A percentile compares a stretch with the other conserved stretches of the same genome.
Evolutionary conservation across 192 early-diverging fungal species (phyloP).

Genomic region (Dispira simplex): DNA sequence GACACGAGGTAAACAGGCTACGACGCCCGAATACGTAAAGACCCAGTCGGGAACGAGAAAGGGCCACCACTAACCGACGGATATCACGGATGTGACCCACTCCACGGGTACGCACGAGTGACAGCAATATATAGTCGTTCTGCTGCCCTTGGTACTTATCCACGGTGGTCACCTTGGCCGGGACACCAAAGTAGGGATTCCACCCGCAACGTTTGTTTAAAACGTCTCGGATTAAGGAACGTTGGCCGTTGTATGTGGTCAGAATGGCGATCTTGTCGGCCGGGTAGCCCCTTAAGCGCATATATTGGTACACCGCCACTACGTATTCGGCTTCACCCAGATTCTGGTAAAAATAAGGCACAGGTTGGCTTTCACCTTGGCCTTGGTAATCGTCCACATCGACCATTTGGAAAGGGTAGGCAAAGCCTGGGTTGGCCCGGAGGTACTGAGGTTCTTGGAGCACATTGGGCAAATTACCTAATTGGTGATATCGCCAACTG

Average conservation of each 20-base stretch:
- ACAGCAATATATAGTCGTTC: conserved; percentile 85
- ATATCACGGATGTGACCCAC: conserved; percentile 91
- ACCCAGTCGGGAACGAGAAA: conserved; percentile 88
- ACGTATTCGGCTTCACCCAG: conserved; percentile 96
- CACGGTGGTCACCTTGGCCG: conserved; percentile 73
- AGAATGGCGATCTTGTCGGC: conserved; percentile 80
- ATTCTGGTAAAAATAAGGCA: conserved; percentile 85
- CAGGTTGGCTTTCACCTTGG: conserved; percentile 75
- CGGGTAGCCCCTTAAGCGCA: conserved; percentile 87
- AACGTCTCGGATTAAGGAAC: conserved; percentile 82
- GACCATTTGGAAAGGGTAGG: conserved; percentile 75
- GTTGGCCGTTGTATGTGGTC: conserved; percentile 97
- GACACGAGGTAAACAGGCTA: conserved; percentile 60
- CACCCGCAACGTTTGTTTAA: conserved; percentile 68
- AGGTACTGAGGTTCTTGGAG: conserved; percentile 32
- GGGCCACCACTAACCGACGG: conserved; percentile 79
- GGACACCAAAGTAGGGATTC: conserved; percentile 73
- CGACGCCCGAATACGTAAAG: conserved; percentile 80
- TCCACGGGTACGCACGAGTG: conserved; percentile 77
- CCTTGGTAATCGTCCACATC: conserved; percentile 64
- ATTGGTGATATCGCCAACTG: conserved; percentile 60
- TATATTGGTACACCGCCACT: conserved; percentile 91
- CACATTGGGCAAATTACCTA: conserved; percentile 50
- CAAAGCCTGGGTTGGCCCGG: conserved; percentile 72
- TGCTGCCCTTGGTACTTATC: conserved; percentile 97